These are phyloP conservation scores for Diaporthe sp. DNA, from an alignment of 2,329 filamentous ascomycete genomes.

Conservation along the genomic window DNA sequence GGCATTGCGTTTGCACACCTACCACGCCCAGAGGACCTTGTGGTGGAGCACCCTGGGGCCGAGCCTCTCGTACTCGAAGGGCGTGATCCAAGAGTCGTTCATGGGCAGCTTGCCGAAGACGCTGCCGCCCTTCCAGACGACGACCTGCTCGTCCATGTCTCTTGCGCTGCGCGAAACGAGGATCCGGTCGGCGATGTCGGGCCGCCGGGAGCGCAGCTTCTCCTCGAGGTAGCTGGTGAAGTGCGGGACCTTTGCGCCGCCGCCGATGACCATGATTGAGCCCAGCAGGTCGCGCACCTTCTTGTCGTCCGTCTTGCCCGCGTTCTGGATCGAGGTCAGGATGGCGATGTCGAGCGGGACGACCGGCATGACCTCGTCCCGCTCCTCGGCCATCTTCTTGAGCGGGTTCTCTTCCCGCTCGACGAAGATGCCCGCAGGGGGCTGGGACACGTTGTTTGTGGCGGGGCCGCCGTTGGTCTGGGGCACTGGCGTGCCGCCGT, in stretches of 20 bases:
- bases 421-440: conserved; percentile 56
- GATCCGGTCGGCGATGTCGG: conserved; percentile 69
- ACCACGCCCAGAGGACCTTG: conserved; percentile 77
- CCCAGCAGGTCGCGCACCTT: conserved; percentile 91
- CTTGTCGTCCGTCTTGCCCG: conserved; percentile 88
- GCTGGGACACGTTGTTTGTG: conserved; percentile 41
- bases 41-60: conserved; percentile 86
- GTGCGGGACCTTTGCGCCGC: conserved; percentile 82
- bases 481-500: conserved; percentile 57
- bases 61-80: conserved; percentile 87
- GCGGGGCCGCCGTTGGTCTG: conserved; percentile 52
- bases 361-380: conserved; percentile 83
- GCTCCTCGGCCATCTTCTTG: conserved; percentile 70
- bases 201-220: conserved; percentile 74
- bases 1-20: conserved; percentile 30
- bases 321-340: conserved; percentile 87
- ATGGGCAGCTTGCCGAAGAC: conserved; percentile 93
- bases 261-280: conserved; percentile 90
- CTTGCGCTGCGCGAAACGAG: conserved; percentile 78
- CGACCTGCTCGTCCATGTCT: conserved; percentile 97
- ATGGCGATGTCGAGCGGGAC: conserved; percentile 91
- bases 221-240: conserved; percentile 88
- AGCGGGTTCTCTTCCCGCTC: conserved; percentile 63
- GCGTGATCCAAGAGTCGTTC: conserved; percentile 95
- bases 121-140: conserved; percentile 96